phyloP scores from a whole-genome alignment of 768 basidiomycete species.

The Naganishia onofrii region DNA sequence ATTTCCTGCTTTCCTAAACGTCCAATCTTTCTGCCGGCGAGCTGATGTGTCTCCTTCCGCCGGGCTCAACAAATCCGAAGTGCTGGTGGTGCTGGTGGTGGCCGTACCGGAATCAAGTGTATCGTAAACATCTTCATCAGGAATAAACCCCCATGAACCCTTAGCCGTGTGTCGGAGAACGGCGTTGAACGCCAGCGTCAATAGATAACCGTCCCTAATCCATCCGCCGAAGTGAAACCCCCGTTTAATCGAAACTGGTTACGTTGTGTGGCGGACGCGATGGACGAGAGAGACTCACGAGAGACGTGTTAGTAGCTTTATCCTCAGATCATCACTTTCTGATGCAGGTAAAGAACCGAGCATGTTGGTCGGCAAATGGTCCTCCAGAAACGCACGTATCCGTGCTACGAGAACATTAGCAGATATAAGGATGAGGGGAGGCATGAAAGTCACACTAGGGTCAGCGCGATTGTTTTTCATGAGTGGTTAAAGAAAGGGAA shows the following conservation, averaged over 20 bases:
- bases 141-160: constrained; percentile 47
- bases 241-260: neutral
- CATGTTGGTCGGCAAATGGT: constrained; percentile 39
- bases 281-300: too few relatives aligned
- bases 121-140: constrained; percentile 47
- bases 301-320: constrained; percentile 35
- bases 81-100: constrained; percentile 10
- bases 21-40: constrained; percentile 43
- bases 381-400: constrained; percentile 38
- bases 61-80: constrained; percentile 11
- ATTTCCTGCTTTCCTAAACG: constrained; percentile 47
- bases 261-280: too few relatives aligned
- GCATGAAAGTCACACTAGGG: too few relatives aligned
- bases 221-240: constrained; percentile 4
- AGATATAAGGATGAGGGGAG: too few relatives aligned
- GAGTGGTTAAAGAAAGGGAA: neutral
- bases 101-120: constrained; percentile 30
- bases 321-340: constrained; percentile 1
- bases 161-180: constrained; percentile 33
- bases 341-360: constrained; percentile 33
- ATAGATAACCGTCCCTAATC: constrained; percentile 43
- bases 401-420: too few relatives aligned
- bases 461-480: neutral
- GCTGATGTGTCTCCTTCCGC: constrained; percentile 15
- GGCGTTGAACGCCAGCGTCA: constrained; percentile 44